These are phyloP conservation scores for Coemansia sp. DNA, from an alignment of 371 early-diverging fungal species.

Conservation along the genomic window DNA sequence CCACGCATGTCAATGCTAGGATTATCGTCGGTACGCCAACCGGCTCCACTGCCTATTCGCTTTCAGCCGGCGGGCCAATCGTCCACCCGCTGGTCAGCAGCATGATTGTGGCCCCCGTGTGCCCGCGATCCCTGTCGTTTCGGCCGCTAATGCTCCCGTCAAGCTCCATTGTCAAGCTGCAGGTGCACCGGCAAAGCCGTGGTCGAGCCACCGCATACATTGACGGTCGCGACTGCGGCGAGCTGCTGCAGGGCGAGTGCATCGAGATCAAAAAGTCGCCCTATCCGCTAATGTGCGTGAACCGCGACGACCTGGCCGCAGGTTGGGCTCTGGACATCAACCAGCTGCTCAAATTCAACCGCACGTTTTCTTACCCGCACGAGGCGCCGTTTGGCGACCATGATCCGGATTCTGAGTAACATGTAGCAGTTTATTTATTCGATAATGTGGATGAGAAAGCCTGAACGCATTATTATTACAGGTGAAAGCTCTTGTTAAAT, in stretches of 20 bases:
- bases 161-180: slow-evolving; percentile 61
- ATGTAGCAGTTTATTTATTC: background rate
- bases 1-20: background rate
- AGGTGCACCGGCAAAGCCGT: slow-evolving; percentile 58
- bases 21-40: slow-evolving; percentile 90
- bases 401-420: background rate
- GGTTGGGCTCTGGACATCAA: slow-evolving; percentile 81
- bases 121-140: slow-evolving; percentile 92
- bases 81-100: slow-evolving; percentile 92
- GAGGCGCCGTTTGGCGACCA: slow-evolving; percentile 33
- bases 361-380: slow-evolving; percentile 59
- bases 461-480: no score
- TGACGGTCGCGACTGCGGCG: slow-evolving; percentile 72
- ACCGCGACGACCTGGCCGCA: slow-evolving; percentile 61
- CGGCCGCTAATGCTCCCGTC: slow-evolving; percentile 88
- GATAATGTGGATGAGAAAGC: no score
- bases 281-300: slow-evolving; percentile 77
- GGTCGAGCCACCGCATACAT: slow-evolving; percentile 68
- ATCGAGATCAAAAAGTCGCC: slow-evolving; percentile 62
- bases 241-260: slow-evolving; percentile 66
- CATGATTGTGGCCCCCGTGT: slow-evolving; percentile 90
- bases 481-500: no score
- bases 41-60: slow-evolving; percentile 93
- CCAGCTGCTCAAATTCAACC: slow-evolving; percentile 79
- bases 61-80: slow-evolving; percentile 90